Evolutionary conservation across 257 asterid species (phyloP), one percentile per base, ranked within the genome.

Genomic region (Handroanthus guayacan): DNA sequence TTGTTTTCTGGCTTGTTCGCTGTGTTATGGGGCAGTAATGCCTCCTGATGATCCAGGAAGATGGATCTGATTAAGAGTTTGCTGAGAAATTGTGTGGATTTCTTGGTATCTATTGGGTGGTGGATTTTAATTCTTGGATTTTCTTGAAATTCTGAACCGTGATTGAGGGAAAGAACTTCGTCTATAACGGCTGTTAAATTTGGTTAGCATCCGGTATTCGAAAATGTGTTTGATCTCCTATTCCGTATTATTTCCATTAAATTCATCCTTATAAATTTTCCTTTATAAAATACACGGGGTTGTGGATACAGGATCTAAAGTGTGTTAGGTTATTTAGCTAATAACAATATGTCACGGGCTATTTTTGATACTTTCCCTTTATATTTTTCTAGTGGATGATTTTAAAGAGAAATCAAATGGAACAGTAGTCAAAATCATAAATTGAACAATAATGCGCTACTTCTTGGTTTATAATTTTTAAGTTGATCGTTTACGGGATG

Each of bases 1-100:
- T 58, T 55, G 48, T 13, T 18, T 52, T 2, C 25, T 5, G 34
- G 69, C 36, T 58, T 20, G 17, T 72, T 39, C 44, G 43, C 45
- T 55, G 67, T 41, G 34, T 37, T 10, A 4, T 74, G 11, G 44
- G 6, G 45, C 6, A 62, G 55, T 16, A 18, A 62, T 63, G 50
- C 48, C 16, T 39, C 16, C 16, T 13, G 51, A 6, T 18, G 50
- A 25, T 56, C 17, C 58, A 37, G 14, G 47, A 51, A 34, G 18
- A 41, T 57, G 57, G 54, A 52, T 62, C 36, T 57, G 62, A 38
- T 62, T 37, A 66, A 14, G 52, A 48, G 62, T 39, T 58, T 34
- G 61, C n/a, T 43, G 11, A 18, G 36, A 8, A 41, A 37, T 74
- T 41, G 18, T 50, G 65, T 17, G 18, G 17, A 44, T 41, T 74